These are phyloP conservation scores for Stephanodiscus triporus DNA, from an alignment of 108 stramenopile species.

Conservation along the genomic window DNA sequence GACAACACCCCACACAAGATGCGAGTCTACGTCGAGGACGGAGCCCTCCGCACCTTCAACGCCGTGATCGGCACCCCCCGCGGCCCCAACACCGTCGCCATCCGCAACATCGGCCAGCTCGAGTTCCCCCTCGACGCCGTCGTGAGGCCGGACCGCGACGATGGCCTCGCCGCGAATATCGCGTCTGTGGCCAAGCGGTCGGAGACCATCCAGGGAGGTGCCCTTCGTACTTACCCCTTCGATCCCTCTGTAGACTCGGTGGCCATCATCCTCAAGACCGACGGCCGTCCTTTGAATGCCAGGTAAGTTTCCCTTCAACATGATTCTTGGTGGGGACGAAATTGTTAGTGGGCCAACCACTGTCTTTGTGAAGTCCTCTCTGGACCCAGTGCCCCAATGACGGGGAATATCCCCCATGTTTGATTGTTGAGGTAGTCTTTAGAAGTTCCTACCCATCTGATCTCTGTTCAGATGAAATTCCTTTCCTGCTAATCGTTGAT, in stretches of 20 bases:
- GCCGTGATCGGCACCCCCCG: slow-evolving; percentile 78
- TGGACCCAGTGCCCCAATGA: not conserved
- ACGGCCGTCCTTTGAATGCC: slow-evolving; percentile 80
- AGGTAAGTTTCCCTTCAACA: not conserved
- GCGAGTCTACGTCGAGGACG: slow-evolving; percentile 81
- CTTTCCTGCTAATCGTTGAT: not conserved
- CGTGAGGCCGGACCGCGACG: slow-evolving; percentile 62
- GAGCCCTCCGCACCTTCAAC: slow-evolving; percentile 71
- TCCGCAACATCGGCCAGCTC: slow-evolving; percentile 78
- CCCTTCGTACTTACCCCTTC: slow-evolving; percentile 75
- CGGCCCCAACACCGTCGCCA: slow-evolving; percentile 74
- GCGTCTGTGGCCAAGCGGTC: slow-evolving; percentile 49
- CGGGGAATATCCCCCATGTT: not conserved
- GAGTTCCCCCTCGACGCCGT: slow-evolving; percentile 78
- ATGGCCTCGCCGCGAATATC: slow-evolving; percentile 51
- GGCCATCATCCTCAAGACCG: slow-evolving; percentile 66
- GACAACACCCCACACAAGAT: slow-evolving; percentile 84
- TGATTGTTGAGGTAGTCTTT: not conserved
- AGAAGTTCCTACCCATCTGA: not conserved
- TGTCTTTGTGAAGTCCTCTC: not conserved
- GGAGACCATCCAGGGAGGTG: slow-evolving; percentile 77
- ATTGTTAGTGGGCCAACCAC: not conserved
- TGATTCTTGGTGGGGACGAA: not conserved
- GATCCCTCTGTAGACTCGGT: slow-evolving; percentile 72
- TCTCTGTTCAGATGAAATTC: not conserved